phyloP scores from a whole-genome alignment of 768 basidiomycete genomes.

The Xerocomus potaroensis region DNA sequence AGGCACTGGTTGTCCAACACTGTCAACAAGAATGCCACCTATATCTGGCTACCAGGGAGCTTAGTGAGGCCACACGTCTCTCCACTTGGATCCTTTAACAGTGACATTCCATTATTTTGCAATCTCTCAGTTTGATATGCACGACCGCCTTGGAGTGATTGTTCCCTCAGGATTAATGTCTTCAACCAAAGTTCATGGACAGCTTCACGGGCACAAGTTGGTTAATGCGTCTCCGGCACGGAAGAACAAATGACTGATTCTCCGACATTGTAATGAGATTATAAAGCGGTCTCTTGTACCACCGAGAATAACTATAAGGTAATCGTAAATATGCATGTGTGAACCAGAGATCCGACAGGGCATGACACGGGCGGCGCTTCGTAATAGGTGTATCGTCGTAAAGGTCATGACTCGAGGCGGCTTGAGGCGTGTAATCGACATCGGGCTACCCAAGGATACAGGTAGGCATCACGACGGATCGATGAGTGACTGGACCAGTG shows the following conservation, averaged over 20 bases:
- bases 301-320: constrained; percentile 20
- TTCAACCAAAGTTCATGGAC: not conserved
- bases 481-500: constrained; percentile 9
- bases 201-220: not conserved
- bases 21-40: no score
- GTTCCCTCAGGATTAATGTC: not conserved
- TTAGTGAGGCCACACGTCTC: no score
- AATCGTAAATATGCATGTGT: constrained; percentile 12
- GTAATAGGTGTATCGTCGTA: constrained; percentile 6
- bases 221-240: not conserved
- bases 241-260: not conserved
- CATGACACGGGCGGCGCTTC: not conserved
- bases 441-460: constrained; percentile 20
- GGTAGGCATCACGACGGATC: constrained; percentile 5
- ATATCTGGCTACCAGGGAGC: no score
- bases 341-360: not conserved
- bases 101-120: no score
- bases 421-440: not conserved
- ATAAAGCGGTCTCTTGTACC: constrained; percentile 6
- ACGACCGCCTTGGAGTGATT: no score
- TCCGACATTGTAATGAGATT: constrained; percentile 13
- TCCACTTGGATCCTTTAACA: no score
- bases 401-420: not conserved
- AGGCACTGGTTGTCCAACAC: no score
- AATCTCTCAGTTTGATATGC: no score